A percentile compares a stretch with the other conserved stretches of the same genome.
Evolutionary conservation across 176 grass and related monocot species (phyloP).

Genomic region (Urochloa ruziziensis): DNA sequence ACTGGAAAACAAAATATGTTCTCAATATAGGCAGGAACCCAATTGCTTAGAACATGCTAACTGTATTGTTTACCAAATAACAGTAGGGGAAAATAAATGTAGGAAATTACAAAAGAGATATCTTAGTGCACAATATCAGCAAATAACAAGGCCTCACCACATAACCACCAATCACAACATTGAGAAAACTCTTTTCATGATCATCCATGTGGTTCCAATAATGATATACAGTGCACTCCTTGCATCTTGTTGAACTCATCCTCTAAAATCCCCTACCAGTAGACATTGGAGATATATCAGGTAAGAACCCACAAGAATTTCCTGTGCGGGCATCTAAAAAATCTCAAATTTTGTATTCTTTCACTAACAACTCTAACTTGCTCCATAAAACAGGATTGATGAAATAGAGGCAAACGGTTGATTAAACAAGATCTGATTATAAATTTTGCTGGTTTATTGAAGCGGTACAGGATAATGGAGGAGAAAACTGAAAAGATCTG

Average conservation of each 20-base stretch:
- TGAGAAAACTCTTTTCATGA: constrained; percentile 18
- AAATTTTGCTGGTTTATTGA: background rate
- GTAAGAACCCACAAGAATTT: background rate
- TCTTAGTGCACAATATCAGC: background rate
- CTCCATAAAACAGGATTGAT: too few species aligned
- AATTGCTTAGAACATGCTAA: background rate
- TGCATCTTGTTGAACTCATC: constrained; percentile 23
- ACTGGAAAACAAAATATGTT: background rate
- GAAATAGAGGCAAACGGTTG: background rate
- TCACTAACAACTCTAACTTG: background rate
- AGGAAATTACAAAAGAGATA: background rate
- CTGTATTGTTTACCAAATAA: background rate
- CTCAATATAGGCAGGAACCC: too few species aligned
- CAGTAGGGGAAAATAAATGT: background rate
- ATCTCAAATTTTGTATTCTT: background rate
- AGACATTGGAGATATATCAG: background rate
- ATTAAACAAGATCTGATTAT: background rate
- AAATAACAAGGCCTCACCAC: constrained; percentile 12
- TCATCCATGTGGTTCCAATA: constrained; percentile 34
- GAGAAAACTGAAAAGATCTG: background rate
- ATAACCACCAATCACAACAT: constrained; percentile 12
- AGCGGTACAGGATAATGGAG: background rate
- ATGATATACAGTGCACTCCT: constrained; percentile 16
- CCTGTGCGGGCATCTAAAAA: background rate
- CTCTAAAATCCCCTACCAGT: background rate